Conservation (phyloP, 495 filamentous ascomycete genomes). For the Rusavskia elegans region DNA sequence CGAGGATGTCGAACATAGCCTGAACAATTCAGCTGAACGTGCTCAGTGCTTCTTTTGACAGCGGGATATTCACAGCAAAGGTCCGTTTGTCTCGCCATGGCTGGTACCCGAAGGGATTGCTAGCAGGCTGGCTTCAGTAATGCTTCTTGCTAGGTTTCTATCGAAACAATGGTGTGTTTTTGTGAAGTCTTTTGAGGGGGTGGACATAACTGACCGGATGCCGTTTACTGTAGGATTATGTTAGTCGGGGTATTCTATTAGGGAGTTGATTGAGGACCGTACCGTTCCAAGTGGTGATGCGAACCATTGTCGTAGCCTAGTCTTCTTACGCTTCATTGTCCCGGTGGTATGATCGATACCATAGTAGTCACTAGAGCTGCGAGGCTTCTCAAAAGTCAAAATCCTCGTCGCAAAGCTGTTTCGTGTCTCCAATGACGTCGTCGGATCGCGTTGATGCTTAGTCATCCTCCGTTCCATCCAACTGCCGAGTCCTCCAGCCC, state of each 20-base stretch:
- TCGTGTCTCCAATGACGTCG: neutral
- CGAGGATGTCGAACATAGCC: constrained; percentile 88
- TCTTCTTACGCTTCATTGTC: constrained; percentile 14
- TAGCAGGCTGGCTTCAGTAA: constrained; percentile 13
- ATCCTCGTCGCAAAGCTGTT: neutral
- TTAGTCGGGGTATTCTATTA: constrained; percentile 1
- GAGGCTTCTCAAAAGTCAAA: neutral
- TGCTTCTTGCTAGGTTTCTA: neutral
- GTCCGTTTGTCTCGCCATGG: constrained; percentile 82
- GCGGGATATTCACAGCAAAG: constrained; percentile 44
- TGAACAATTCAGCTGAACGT: constrained; percentile 14
- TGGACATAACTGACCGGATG: constrained; percentile 49
- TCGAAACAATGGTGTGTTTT: neutral
- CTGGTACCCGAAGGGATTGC: constrained; percentile 88
- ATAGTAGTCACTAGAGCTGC: neutral
- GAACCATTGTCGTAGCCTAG: constrained; percentile 39
- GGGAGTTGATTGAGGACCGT: constrained; percentile 7
- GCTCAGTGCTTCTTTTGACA: neutral
- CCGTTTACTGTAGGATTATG: constrained; percentile 57
- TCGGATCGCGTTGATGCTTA: constrained; percentile 3
- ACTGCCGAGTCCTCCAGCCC: neutral
- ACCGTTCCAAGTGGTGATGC: constrained; percentile 90
- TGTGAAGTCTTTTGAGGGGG: no score
- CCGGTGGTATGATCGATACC: no score
- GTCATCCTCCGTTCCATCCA: neutral